Percentiles rank a stretch among this genome's conserved stretches.
phyloP scores from a whole-genome alignment of 305 asterid genomes.

The Fraxinus sp. region DNA sequence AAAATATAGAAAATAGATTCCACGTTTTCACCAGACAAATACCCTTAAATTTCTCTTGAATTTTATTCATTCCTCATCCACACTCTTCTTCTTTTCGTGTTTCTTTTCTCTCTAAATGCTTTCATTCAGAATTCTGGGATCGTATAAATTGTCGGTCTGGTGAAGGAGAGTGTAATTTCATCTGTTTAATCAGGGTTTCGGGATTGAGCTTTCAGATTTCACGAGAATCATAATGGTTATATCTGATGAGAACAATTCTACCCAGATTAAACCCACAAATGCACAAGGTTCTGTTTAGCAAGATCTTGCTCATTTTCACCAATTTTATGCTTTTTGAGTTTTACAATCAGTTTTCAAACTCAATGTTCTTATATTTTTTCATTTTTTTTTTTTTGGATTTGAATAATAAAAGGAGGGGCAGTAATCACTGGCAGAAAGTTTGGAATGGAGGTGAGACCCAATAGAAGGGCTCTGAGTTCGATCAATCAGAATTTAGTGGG shows the following conservation, averaged over 20 bases:
- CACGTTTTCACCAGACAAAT: slow-evolving; percentile 38
- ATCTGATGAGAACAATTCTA: slow-evolving; percentile 47
- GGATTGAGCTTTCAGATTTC: neutral
- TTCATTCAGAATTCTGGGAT: slow-evolving; percentile 13
- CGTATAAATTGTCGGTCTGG: slow-evolving; percentile 20
- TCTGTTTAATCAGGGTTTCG: neutral
- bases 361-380: neutral
- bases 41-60: slow-evolving; percentile 38
- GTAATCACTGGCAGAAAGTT: slow-evolving; percentile 51
- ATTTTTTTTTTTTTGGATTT: neutral
- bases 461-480: slow-evolving; percentile 58
- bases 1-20: slow-evolving; percentile 2
- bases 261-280: slow-evolving; percentile 39
- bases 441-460: slow-evolving; percentile 60
- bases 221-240: slow-evolving; percentile 36
- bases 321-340: neutral
- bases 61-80: slow-evolving; percentile 13
- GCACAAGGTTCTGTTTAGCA: slow-evolving; percentile 45
- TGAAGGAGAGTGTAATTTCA: slow-evolving; percentile 10
- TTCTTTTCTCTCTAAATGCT: neutral
- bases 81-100: slow-evolving; percentile 1
- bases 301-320: slow-evolving; percentile 2
- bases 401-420: slow-evolving; percentile 40
- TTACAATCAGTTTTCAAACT: neutral
- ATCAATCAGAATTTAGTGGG: slow-evolving; percentile 59